phyloP scores from a whole-genome alignment of 129 eudicot genomes.

The Tanacetum coccineum region DNA sequence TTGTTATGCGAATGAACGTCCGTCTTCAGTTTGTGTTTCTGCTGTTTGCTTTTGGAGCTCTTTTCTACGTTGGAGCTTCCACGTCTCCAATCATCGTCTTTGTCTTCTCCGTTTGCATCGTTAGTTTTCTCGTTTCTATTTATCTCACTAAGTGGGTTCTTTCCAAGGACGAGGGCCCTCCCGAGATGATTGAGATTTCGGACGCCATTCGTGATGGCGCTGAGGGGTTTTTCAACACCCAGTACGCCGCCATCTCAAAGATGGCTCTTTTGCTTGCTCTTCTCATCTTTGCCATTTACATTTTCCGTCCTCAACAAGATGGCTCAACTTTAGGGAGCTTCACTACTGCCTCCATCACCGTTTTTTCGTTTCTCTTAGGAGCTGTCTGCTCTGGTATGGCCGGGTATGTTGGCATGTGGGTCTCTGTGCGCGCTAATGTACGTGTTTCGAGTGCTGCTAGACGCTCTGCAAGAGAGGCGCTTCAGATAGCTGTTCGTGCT shows the following conservation, averaged over 20 bases:
- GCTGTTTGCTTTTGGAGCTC: conserved; percentile 64
- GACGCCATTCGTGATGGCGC: conserved; percentile 99
- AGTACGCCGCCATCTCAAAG: conserved; percentile 88
- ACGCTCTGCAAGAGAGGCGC: conserved; percentile 94
- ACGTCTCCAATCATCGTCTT: conserved; percentile 87
- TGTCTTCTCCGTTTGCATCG: conserved; percentile 80
- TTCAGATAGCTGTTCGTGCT: conserved; percentile 58
- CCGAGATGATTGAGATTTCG: conserved; percentile 93
- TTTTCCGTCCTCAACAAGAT: conserved; percentile 93
- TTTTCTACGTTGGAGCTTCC: conserved; percentile 84
- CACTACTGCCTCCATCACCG: conserved; percentile 80
- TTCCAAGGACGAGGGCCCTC: conserved; percentile 94
- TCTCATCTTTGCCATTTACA: conserved; percentile 73
- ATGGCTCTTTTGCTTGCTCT: conserved; percentile 89
- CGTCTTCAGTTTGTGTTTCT: conserved; percentile 77
- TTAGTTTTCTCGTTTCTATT: conserved; percentile 68
- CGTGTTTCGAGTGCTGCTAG: conserved; percentile 98
- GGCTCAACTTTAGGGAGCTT: conserved; percentile 80
- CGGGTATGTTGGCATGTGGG: conserved; percentile 99
- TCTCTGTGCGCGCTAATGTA: conserved; percentile 96
- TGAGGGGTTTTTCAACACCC: conserved; percentile 94
- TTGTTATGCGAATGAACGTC: conserved; percentile 67
- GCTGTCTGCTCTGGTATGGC: conserved; percentile 97
- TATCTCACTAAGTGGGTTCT: conserved; percentile 94
- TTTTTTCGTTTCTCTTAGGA: conserved; percentile 80